Conservation (phyloP, 2,329 filamentous ascomycete genomes). For the Beauveria rudraprayagi region DNA sequence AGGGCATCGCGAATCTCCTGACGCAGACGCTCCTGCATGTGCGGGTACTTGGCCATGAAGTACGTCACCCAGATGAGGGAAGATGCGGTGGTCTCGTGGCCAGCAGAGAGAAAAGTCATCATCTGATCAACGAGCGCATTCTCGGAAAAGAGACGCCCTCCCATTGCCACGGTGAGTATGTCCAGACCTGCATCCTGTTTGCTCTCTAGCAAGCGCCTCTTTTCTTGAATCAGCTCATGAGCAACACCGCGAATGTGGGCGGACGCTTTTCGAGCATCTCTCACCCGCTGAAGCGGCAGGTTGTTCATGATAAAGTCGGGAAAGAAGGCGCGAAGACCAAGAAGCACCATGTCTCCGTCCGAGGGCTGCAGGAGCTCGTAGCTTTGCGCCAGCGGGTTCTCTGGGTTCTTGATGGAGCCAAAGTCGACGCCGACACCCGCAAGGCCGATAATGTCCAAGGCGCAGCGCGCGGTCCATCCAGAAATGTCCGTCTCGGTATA, state of each 20-base stretch:
- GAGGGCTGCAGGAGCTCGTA: slow-evolving; percentile 19
- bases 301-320: slow-evolving; percentile 11
- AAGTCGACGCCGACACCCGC: slow-evolving; percentile 27
- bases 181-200: slow-evolving; percentile 24
- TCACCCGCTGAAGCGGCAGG: slow-evolving; percentile 11
- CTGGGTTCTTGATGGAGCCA: slow-evolving; percentile 23
- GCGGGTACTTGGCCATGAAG: slow-evolving; percentile 26
- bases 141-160: slow-evolving; percentile 26
- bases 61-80: slow-evolving; percentile 34
- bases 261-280: slow-evolving; percentile 20
- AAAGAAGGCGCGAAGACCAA: slow-evolving; percentile 12
- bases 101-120: slow-evolving; percentile 34
- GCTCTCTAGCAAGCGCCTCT: slow-evolving; percentile 16
- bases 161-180: slow-evolving; percentile 29
- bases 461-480: slow-evolving; percentile 19
- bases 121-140: slow-evolving; percentile 32
- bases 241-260: slow-evolving; percentile 21
- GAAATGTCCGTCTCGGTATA: slow-evolving; percentile 15
- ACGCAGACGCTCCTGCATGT: slow-evolving; percentile 30
- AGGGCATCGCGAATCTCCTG: slow-evolving; percentile 29
- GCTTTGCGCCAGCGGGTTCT: slow-evolving; percentile 28
- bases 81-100: slow-evolving; percentile 37
- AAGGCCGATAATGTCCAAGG: slow-evolving; percentile 29
- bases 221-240: slow-evolving; percentile 26
- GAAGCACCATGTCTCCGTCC: slow-evolving; percentile 6